These are phyloP conservation scores for Aspergillus kassunensis DNA, from an alignment of 495 filamentous ascomycete species.

Conservation along the genomic window DNA sequence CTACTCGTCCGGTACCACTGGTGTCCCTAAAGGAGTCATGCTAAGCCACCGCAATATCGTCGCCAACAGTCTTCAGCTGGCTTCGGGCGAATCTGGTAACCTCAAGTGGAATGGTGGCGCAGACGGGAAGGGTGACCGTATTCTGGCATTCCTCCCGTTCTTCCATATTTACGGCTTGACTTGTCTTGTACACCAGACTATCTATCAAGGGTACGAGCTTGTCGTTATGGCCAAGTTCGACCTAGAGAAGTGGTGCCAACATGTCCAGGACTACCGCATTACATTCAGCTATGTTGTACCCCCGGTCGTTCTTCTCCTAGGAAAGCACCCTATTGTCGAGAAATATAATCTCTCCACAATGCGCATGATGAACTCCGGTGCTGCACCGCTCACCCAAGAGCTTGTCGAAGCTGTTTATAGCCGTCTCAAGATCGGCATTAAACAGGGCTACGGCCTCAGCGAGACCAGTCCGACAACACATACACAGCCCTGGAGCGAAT, in stretches of 20 bases:
- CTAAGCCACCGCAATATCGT: conserved; percentile 79
- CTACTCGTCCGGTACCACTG: conserved; percentile 89
- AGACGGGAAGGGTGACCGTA: conserved; percentile 62
- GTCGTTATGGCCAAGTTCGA: conserved; percentile 85
- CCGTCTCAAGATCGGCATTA: conserved; percentile 69
- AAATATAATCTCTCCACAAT: conserved; percentile 79
- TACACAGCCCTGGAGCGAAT: conserved; percentile 69
- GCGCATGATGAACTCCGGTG: conserved; percentile 83
- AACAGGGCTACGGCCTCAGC: conserved; percentile 88
- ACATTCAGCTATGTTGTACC: conserved; percentile 83
- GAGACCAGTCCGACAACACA: conserved; percentile 59
- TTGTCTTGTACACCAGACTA: conserved; percentile 56
- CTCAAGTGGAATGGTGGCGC: conserved; percentile 56
- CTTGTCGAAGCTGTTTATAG: conserved; percentile 74
- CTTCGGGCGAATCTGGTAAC: conserved; percentile 54
- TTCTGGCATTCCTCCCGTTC: conserved; percentile 84
- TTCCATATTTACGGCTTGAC: conserved; percentile 87
- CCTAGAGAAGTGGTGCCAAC: conserved; percentile 68
- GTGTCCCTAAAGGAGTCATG: conserved; percentile 91
- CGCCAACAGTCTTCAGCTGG: conserved; percentile 59
- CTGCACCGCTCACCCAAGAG: conserved; percentile 81
- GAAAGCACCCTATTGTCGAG: conserved; percentile 69
- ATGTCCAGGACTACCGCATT: conserved; percentile 69
- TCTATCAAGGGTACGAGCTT: conserved; percentile 64
- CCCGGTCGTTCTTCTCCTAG: conserved; percentile 75